A percentile compares a stretch with the other conserved stretches of the same genome.
These are phyloP conservation scores for Pichia cabralensis DNA, from an alignment of 805 yeast species.

Conservation along the genomic window DNA sequence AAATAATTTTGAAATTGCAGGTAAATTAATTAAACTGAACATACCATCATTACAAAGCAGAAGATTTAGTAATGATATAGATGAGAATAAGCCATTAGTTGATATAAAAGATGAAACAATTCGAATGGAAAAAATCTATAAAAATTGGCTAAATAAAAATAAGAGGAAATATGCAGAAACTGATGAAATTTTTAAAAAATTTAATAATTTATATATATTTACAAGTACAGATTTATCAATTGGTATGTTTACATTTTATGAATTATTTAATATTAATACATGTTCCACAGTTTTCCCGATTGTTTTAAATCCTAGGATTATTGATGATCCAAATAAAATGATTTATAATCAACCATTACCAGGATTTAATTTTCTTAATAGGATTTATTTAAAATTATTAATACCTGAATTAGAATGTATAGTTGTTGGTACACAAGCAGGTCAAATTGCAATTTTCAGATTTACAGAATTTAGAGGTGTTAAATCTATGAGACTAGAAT, in stretches of 20 bases:
- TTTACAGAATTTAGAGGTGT: conserved; percentile 33
- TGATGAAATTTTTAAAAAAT: not conserved
- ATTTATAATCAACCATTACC: not conserved
- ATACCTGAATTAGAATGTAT: conserved; percentile 33
- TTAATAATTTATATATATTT: too few species aligned
- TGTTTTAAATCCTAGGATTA: too few species aligned
- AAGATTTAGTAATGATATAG: too few species aligned
- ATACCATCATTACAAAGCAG: too few species aligned
- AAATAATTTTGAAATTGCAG: too few species aligned
- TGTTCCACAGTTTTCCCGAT: conserved; percentile 5
- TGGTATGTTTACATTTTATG: conserved; percentile 3
- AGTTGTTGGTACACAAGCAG: conserved; percentile 34
- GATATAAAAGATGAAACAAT: too few species aligned
- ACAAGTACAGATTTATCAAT: not conserved
- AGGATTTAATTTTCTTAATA: conserved; percentile 13
- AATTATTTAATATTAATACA: conserved; percentile 2
- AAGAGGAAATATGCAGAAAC: not conserved
- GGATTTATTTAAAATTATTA: conserved; percentile 23
- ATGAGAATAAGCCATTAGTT: too few species aligned
- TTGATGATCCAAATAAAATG: not conserved
- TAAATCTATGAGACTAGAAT: conserved; percentile 34
- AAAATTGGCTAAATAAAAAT: conserved; percentile 16
- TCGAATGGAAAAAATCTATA: too few species aligned
- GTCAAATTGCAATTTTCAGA: conserved; percentile 33
- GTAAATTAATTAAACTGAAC: too few species aligned